Percentiles rank a stretch among this genome's conserved stretches.
Conservation (phyloP, 2,329 filamentous ascomycete genomes). For the Chrysoporthe deuterocubensis region DNA sequence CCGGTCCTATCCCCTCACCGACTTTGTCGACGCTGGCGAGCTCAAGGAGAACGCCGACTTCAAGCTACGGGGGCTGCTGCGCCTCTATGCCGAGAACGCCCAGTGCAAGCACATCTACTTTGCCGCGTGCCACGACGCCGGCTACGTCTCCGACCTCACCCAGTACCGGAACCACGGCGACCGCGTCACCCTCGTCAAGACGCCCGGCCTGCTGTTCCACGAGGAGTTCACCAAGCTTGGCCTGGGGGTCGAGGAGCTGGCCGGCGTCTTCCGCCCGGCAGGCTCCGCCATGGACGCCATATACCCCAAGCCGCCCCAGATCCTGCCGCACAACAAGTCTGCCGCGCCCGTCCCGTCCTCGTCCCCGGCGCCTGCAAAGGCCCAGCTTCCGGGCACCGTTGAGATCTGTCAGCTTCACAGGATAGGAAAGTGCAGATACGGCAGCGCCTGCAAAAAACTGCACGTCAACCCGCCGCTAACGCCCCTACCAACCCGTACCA, state of each 20-base stretch:
- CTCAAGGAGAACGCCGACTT: conserved; percentile 63
- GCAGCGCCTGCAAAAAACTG: conserved; percentile 35
- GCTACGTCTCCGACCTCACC: conserved; percentile 60
- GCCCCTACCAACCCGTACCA: conserved; percentile 7
- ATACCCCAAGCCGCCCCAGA: conserved; percentile 22
- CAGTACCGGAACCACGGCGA: conserved; percentile 53
- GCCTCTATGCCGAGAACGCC: conserved; percentile 58
- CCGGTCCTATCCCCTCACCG: conserved; percentile 59
- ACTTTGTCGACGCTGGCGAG: conserved; percentile 65
- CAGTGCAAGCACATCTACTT: conserved; percentile 69
- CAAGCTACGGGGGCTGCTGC: conserved; percentile 57
- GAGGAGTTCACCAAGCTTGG: conserved; percentile 56
- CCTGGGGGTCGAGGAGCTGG: conserved; percentile 55
- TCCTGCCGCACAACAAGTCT: conserved; percentile 5
- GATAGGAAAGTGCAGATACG: conserved; percentile 38
- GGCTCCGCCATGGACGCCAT: conserved; percentile 23
- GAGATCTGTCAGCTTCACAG: conserved; percentile 36
- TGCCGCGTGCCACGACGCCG: conserved; percentile 64
- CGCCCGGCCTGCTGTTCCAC: conserved; percentile 51
- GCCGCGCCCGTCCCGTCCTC: background rate
- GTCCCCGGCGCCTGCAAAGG: conserved; percentile 10
- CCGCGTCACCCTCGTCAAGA: conserved; percentile 58
- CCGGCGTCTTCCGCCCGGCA: conserved; percentile 51
- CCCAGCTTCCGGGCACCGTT: conserved; percentile 23
- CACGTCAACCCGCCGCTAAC: conserved; percentile 29